These are phyloP conservation scores for Pharnaceum exiguum DNA, from an alignment of 148 eudicot genomes.

Conservation along the genomic window DNA sequence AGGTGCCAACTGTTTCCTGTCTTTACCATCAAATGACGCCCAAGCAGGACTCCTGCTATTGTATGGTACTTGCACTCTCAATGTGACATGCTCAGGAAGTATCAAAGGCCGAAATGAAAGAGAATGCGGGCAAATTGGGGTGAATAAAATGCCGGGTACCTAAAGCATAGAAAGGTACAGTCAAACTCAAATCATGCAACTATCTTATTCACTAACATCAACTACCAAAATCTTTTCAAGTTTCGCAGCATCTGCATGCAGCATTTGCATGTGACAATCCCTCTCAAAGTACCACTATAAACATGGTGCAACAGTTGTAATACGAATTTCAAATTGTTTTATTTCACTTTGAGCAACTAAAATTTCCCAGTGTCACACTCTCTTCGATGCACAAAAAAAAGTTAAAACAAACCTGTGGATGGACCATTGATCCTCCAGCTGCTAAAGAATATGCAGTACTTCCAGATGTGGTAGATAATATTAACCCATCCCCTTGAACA, in stretches of 20 bases:
- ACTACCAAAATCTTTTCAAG: too few species aligned
- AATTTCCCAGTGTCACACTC: not conserved
- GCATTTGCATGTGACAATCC: too few species aligned
- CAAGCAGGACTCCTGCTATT: conserved; percentile 74
- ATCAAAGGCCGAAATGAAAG: conserved; percentile 77
- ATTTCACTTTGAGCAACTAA: not conserved
- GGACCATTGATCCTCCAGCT: conserved; percentile 99
- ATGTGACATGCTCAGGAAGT: conserved; percentile 63
- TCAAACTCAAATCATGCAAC: not conserved
- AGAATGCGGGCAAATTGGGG: conserved; percentile 80
- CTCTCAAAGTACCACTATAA: too few species aligned
- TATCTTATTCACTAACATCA: not conserved
- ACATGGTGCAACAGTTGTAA: too few species aligned
- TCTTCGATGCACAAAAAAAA: not conserved
- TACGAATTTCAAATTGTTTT: not conserved
- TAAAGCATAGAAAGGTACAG: conserved; percentile 13
- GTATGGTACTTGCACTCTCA: conserved; percentile 64
- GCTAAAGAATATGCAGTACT: conserved; percentile 98
- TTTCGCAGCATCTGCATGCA: too few species aligned
- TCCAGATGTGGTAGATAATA: conserved; percentile 90
- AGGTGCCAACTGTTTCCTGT: conserved; percentile 48
- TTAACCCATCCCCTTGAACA: conserved; percentile 98
- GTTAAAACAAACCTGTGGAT: conserved; percentile 72
- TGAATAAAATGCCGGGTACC: conserved; percentile 88
- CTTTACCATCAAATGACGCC: conserved; percentile 80